These are phyloP conservation scores for Neurospora terricola DNA, from an alignment of 495 filamentous ascomycete genomes.

Conservation along the genomic window DNA sequence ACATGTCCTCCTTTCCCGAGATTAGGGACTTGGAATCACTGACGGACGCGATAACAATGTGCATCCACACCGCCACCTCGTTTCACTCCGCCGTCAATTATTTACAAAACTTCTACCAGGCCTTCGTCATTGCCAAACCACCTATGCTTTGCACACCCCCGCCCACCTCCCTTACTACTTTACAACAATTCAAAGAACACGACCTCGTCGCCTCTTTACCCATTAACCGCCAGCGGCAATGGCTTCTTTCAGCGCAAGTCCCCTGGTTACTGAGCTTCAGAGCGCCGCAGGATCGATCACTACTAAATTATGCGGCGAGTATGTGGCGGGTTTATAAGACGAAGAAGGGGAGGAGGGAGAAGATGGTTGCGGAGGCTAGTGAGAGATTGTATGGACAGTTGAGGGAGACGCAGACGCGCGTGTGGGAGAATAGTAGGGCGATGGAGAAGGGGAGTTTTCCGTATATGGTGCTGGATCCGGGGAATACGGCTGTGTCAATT, in stretches of 20 bases:
- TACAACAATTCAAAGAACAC: slow-evolving; percentile 19
- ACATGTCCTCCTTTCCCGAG: slow-evolving; percentile 43
- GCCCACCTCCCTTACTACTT: slow-evolving; percentile 17
- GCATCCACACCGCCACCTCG: slow-evolving; percentile 41
- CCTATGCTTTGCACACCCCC: slow-evolving; percentile 25
- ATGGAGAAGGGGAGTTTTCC: slow-evolving; percentile 28
- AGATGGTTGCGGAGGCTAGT: slow-evolving; percentile 13
- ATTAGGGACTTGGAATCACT: slow-evolving; percentile 75
- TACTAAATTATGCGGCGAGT: slow-evolving; percentile 29
- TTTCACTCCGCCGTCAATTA: slow-evolving; percentile 43
- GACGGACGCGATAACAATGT: slow-evolving; percentile 64
- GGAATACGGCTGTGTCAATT: slow-evolving; percentile 31
- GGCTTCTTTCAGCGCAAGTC: slow-evolving; percentile 34
- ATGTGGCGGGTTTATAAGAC: slow-evolving; percentile 21
- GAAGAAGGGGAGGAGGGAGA: slow-evolving; percentile 7
- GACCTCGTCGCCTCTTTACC: slow-evolving; percentile 32
- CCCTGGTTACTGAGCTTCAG: slow-evolving; percentile 36
- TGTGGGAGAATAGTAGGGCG: slow-evolving; percentile 13
- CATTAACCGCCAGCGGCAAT: slow-evolving; percentile 28
- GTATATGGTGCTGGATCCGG: slow-evolving; percentile 33
- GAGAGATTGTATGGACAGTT: slow-evolving; percentile 17
- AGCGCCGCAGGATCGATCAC: slow-evolving; percentile 25
- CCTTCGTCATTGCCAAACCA: slow-evolving; percentile 37
- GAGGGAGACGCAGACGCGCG: slow-evolving; percentile 14
- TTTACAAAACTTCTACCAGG: slow-evolving; percentile 39